Evolutionary conservation across 2,329 filamentous ascomycete genomes (phyloP).

Genomic region (Fusarium xylarioides): DNA sequence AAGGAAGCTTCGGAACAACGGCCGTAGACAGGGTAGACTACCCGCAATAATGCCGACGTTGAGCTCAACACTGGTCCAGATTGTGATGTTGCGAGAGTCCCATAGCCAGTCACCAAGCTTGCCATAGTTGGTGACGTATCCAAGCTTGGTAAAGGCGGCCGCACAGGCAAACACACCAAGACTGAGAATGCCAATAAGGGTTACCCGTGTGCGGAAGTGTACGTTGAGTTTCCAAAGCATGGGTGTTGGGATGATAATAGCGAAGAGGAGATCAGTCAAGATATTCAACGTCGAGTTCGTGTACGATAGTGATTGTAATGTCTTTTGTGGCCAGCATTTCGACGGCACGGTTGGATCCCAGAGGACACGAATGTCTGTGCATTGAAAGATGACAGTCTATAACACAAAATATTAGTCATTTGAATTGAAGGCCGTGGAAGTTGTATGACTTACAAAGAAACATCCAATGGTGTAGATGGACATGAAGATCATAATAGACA

Average conservation of each 20-base stretch:
- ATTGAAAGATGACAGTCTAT: constrained; percentile 58
- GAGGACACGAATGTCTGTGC: constrained; percentile 54
- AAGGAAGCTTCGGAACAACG: constrained; percentile 47
- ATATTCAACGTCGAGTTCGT: constrained; percentile 51
- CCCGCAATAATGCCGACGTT: constrained; percentile 52
- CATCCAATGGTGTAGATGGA: constrained; percentile 45
- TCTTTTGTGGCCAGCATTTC: constrained; percentile 53
- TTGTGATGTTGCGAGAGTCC: constrained; percentile 57
- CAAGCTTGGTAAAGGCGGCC: constrained; percentile 54
- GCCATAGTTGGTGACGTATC: constrained; percentile 51
- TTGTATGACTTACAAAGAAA: constrained; percentile 46
- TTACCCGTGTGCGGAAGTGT: constrained; percentile 51
- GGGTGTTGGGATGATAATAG: constrained; percentile 49
- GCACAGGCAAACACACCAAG: constrained; percentile 57
- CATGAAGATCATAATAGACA: constrained; percentile 51
- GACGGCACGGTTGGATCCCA: constrained; percentile 54
- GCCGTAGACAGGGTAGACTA: constrained; percentile 48
- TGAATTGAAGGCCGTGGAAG: fast-evolving
- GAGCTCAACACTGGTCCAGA: constrained; percentile 54
- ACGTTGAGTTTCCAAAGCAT: constrained; percentile 54
- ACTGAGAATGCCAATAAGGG: constrained; percentile 52
- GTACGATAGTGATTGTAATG: constrained; percentile 54
- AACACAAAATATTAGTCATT: neutral
- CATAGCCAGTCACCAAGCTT: constrained; percentile 54
- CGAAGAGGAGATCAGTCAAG: constrained; percentile 51